Base-by-base conservation (phyloP, 306 rosid genomes). In the Medicago ruthenica region DNA sequence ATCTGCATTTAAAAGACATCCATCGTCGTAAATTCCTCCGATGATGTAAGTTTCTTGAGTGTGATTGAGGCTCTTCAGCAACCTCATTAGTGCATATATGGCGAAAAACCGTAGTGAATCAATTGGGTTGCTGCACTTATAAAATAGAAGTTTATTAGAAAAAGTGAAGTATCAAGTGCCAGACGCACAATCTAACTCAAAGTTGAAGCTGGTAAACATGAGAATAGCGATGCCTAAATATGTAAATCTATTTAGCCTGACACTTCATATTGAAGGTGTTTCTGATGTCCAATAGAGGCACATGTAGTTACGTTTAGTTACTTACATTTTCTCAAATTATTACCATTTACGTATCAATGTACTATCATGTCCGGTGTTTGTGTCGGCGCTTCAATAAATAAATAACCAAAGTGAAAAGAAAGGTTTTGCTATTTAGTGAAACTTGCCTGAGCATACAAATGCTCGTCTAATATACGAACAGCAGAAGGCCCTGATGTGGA, bases 401-500 rank as follows among this genome's bases (percentile, higher is more conserved):
- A 44, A 11, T 44, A 44, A 44, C 10, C 14, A 44, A 44, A 12
- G 50, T 44, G 20, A 47, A 65, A 67, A 21, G 22, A 21, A n/a
- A n/a, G n/a, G n/a, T n/a, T n/a, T n/a, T n/a, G n/a, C n/a, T n/a
- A n/a, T n/a, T n/a, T n/a, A n/a, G n/a, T n/a, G n/a, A n/a, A n/a
- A 21, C 82, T 65, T 71, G 82, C 82, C 79, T 76, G 79, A 64
- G 66, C 37, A 17, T 54, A 72, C 47, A 82, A 77, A 51, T 66
- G 79, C 79, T 82, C 82, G 66, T 77, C 85, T 58, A 77, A 82
- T 71, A 77, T 67, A 67, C 42, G 13, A 27, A 13, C 67, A 13
- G 62, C 81, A 83, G 84, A 89, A 71, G 89, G 88, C 50, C 92
- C 92, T 18, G 96, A 86, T 17, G 97, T 73, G 60, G 96, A 86